These are phyloP conservation scores for Diaporthe nobilis DNA, from an alignment of 2,329 filamentous ascomycete genomes.

Conservation along the genomic window DNA sequence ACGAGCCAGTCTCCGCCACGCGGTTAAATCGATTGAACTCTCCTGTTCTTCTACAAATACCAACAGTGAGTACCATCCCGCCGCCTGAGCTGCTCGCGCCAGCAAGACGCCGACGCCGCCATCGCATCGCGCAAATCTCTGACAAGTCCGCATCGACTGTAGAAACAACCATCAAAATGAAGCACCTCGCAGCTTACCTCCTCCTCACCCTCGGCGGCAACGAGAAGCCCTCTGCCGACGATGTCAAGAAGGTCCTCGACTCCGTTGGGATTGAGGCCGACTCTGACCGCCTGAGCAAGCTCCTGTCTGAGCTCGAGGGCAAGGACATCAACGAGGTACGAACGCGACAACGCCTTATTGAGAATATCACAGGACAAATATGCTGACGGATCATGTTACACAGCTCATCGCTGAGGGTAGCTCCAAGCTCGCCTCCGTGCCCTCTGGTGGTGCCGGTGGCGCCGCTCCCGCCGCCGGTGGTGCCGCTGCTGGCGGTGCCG, in stretches of 20 bases:
- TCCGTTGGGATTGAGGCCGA: conserved; percentile 97
- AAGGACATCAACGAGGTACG: conserved; percentile 94
- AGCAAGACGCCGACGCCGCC: conserved; percentile 24
- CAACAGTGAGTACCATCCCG: conserved; percentile 43
- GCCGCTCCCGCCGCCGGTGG: conserved; percentile 77
- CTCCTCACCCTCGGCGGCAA: conserved; percentile 96
- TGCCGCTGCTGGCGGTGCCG: conserved; percentile 76
- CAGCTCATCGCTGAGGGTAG: conserved; percentile 94
- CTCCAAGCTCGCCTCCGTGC: conserved; percentile 96
- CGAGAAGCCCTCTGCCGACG: conserved; percentile 84
- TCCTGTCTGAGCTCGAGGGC: conserved; percentile 91
- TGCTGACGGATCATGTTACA: conserved; percentile 28
- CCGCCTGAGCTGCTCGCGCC: conserved; percentile 35
- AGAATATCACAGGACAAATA: conserved; percentile 41
- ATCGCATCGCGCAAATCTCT: conserved; percentile 17
- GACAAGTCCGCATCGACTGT: not conserved
- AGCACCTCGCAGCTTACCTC: conserved; percentile 99
- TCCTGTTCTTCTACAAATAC: conserved; percentile 75
- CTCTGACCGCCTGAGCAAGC: conserved; percentile 84
- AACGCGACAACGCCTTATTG: conserved; percentile 21
- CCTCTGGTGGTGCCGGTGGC: conserved; percentile 81
- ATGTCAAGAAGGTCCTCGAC: conserved; percentile 90
- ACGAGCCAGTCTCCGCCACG: conserved; percentile 99
- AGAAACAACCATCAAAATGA: conserved; percentile 82
- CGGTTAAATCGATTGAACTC: conserved; percentile 99